Evolutionary conservation across 768 basidiomycete genomes (phyloP).

Genomic region (Boletellus ananiceps): DNA sequence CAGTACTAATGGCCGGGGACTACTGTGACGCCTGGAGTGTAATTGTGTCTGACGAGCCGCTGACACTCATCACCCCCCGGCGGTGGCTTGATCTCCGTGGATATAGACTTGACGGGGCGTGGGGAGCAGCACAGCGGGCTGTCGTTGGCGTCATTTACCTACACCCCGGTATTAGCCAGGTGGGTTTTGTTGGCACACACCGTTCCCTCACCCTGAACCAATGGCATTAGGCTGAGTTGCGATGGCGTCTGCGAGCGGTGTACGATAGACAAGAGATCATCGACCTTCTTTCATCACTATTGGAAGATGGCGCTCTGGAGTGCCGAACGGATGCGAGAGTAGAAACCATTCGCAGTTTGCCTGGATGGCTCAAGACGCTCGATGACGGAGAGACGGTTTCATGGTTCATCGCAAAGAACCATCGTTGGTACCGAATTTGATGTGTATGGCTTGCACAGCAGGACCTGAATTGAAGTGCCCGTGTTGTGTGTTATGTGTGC

Average conservation of each 20-base stretch:
- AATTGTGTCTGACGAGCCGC: conserved; percentile 40
- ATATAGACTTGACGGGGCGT: conserved; percentile 51
- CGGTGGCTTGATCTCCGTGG: conserved; percentile 79
- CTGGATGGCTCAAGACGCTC: conserved; percentile 34
- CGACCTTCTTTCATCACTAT: conserved; percentile 54
- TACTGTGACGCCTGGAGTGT: conserved; percentile 56
- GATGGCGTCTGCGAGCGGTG: conserved; percentile 64
- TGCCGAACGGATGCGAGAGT: conserved; percentile 10
- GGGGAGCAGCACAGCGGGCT: conserved; percentile 69
- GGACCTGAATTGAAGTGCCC: too few relatives aligned
- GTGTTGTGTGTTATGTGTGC: not conserved
- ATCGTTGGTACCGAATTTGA: conserved; percentile 65
- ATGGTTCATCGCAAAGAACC: conserved; percentile 53
- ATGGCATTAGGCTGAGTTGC: conserved; percentile 52
- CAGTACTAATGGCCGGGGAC: conserved; percentile 53
- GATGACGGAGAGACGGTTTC: conserved; percentile 50
- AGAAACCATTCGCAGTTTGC: conserved; percentile 8
- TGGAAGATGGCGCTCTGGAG: conserved; percentile 47
- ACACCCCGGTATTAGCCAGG: conserved; percentile 72
- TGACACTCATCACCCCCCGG: conserved; percentile 54
- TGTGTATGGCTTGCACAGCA: too few relatives aligned
- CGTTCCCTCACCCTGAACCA: conserved; percentile 5
- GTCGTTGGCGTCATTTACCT: conserved; percentile 63
- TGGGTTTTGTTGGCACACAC: conserved; percentile 28
- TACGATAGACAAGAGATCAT: conserved; percentile 74